Conservation (phyloP, 148 eudicot species). For the Suaeda aralocaspica region DNA sequence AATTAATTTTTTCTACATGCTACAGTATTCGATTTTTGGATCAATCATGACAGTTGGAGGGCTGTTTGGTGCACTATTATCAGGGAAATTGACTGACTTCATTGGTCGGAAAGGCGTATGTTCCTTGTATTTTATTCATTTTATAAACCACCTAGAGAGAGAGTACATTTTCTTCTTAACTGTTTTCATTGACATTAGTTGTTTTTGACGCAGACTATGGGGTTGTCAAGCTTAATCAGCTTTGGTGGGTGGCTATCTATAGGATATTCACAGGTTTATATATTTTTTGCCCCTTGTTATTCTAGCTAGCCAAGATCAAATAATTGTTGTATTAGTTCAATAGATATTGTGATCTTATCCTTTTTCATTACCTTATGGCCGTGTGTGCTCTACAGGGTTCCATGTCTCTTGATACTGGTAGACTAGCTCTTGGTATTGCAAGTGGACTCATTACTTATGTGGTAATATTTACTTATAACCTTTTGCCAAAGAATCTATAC, state of each 20-base stretch:
- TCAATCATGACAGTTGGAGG: conserved; percentile 72
- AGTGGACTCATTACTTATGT: conserved; percentile 29
- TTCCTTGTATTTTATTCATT: not conserved
- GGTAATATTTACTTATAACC: conserved; percentile 23
- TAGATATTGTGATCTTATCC: too few species aligned
- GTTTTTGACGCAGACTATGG: conserved; percentile 45
- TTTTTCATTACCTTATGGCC: not conserved
- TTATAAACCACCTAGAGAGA: not conserved
- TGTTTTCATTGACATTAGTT: not conserved
- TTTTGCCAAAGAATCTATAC: too few species aligned
- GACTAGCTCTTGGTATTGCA: conserved; percentile 44
- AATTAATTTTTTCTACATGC: too few species aligned
- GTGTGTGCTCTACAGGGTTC: conserved; percentile 27
- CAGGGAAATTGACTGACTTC: conserved; percentile 62
- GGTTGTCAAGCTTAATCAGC: conserved; percentile 32
- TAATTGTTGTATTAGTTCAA: too few species aligned
- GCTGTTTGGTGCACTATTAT: conserved; percentile 56
- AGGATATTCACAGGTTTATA: conserved; percentile 46
- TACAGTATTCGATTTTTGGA: conserved; percentile 73
- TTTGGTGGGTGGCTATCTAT: conserved; percentile 44
- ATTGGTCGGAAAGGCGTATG: conserved; percentile 65
- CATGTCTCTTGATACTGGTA: conserved; percentile 47
- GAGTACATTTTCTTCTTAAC: not conserved
- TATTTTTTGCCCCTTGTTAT: too few species aligned
- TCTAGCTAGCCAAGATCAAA: too few species aligned